Evolutionary conservation across 441 rosid species (phyloP).

Genomic region (Euphorbia celastroides): DNA sequence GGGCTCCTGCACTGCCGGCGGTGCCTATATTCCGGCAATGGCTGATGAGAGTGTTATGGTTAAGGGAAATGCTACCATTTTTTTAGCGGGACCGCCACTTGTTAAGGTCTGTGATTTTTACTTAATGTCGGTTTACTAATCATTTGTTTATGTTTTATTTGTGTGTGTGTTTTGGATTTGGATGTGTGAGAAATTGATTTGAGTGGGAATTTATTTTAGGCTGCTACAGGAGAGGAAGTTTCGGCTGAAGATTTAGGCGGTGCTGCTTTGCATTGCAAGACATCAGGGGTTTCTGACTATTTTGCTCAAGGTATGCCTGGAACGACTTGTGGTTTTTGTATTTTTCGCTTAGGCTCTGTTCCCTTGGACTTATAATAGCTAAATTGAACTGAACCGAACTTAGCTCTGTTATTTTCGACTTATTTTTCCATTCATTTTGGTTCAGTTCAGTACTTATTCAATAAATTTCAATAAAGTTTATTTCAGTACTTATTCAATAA

Average conservation of each 20-base stretch:
- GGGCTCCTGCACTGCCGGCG: constrained; percentile 97
- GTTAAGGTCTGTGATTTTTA: constrained; percentile 58
- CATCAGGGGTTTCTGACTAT: constrained; percentile 96
- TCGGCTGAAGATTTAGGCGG: constrained; percentile 98
- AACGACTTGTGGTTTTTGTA: not conserved
- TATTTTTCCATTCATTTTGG: no score
- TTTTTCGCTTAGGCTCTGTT: constrained; percentile 9
- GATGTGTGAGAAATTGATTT: constrained; percentile 20
- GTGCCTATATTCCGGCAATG: constrained; percentile 99
- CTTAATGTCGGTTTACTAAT: not conserved
- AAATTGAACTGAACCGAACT: no score
- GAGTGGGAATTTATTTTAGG: constrained; percentile 51
- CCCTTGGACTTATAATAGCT: no score
- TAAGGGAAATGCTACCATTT: constrained; percentile 93
- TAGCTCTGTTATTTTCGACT: no score
- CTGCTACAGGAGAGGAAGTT: constrained; percentile 97
- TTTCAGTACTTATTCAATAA: no score
- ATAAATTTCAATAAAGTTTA: no score
- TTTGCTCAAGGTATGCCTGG: constrained; percentile 83
- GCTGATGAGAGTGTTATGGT: constrained; percentile 99
- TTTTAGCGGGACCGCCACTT: constrained; percentile 97
- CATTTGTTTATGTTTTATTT: not conserved
- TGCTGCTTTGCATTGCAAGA: constrained; percentile 83
- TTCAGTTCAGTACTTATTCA: no score
- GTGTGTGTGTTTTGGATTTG: not conserved